phyloP scores from a whole-genome alignment of 495 filamentous ascomycete species.

The Talaromyces borbonicus region DNA sequence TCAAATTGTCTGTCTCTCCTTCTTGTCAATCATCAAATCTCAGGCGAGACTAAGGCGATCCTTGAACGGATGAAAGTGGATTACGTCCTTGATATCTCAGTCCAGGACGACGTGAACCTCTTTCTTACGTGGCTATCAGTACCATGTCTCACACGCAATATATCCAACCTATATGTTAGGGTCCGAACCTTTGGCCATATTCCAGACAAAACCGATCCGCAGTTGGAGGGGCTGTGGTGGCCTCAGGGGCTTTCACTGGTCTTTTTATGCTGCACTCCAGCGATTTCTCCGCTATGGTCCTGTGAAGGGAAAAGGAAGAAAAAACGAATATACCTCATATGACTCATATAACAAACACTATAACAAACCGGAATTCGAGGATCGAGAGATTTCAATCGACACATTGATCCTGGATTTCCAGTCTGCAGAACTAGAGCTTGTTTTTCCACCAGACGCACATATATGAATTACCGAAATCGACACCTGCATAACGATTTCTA shows the following conservation, averaged over 20 bases:
- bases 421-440: conserved; percentile 5
- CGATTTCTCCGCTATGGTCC: conserved; percentile 14
- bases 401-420: conserved; percentile 5
- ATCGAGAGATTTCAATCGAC: conserved; percentile 1
- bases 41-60: background rate
- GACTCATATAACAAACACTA: background rate
- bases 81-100: conserved; percentile 9
- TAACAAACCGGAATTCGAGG: background rate
- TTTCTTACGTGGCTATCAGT: conserved; percentile 14
- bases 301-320: conserved; percentile 9
- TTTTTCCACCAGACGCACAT: conserved; percentile 1
- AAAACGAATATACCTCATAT: background rate
- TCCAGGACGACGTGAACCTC: conserved; percentile 8
- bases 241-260: conserved; percentile 11
- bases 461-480: background rate
- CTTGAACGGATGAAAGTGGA: conserved; percentile 1
- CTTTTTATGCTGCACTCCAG: conserved; percentile 13
- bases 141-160: conserved; percentile 8
- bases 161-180: conserved; percentile 8
- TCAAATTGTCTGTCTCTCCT: conserved; percentile 5
- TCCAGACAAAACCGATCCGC: background rate
- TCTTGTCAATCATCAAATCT: conserved; percentile 1
- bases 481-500: background rate
- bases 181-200: conserved; percentile 12
- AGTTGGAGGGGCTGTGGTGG: conserved; percentile 7